These are phyloP conservation scores for Blastobotrys aristatus DNA, from an alignment of 1,139 yeast genomes.

Conservation along the genomic window DNA sequence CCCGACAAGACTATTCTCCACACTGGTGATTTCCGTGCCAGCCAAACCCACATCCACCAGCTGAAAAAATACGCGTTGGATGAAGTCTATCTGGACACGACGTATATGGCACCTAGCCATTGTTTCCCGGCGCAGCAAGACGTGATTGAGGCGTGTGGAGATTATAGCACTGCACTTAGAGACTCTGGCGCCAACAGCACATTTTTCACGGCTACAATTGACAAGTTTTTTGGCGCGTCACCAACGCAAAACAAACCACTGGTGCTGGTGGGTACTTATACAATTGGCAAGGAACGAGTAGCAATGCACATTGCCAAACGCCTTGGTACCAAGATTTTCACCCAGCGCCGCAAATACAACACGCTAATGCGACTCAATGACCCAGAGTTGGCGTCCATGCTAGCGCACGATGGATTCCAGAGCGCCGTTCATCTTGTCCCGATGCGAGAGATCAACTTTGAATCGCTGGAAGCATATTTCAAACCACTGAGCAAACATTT, in stretches of 20 bases:
- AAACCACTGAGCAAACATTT: constrained; percentile 22
- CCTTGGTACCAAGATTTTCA: constrained; percentile 52
- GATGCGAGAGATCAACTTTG: constrained; percentile 45
- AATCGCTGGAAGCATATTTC: constrained; percentile 31
- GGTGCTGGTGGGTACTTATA: constrained; percentile 80
- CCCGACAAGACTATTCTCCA: constrained; percentile 48
- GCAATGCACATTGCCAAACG: constrained; percentile 63
- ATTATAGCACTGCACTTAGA: constrained; percentile 45
- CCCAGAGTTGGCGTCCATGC: constrained; percentile 36
- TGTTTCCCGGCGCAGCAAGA: constrained; percentile 71
- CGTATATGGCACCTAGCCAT: constrained; percentile 71
- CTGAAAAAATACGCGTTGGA: constrained; percentile 27
- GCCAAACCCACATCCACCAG: constrained; percentile 33
- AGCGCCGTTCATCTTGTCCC: constrained; percentile 70
- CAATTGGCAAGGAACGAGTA: constrained; percentile 84
- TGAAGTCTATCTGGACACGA: constrained; percentile 57
- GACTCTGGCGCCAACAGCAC: constrained; percentile 24
- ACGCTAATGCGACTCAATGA: constrained; percentile 41
- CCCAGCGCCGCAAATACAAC: constrained; percentile 44
- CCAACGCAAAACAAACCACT: constrained; percentile 33
- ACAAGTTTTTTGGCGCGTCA: constrained; percentile 18
- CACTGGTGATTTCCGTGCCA: constrained; percentile 90
- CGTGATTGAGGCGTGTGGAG: constrained; percentile 56
- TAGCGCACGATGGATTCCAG: constrained; percentile 42
- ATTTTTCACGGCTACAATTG: constrained; percentile 17